Percentiles rank a stretch among this genome's conserved stretches.
These are phyloP conservation scores for Periconia macrospinosa DNA, from an alignment of 2,329 filamentous ascomycete species.

Conservation along the genomic window DNA sequence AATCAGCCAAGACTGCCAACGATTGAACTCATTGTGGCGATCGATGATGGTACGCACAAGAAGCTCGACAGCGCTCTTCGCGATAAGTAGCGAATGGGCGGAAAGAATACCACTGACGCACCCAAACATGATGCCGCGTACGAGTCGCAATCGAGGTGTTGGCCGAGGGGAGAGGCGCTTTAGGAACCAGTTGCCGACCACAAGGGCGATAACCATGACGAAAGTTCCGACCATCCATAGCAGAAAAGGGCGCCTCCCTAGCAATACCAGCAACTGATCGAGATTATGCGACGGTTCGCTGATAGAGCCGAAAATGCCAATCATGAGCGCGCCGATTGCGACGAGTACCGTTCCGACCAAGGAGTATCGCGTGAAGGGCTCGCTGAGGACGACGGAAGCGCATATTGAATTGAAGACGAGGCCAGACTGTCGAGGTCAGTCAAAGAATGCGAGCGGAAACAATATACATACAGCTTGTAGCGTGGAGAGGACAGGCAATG, in stretches of 20 bases:
- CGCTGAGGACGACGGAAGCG: constrained; percentile 86
- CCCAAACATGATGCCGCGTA: constrained; percentile 84
- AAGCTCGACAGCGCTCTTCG: constrained; percentile 94
- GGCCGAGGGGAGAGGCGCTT: constrained; percentile 43
- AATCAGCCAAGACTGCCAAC: constrained; percentile 94
- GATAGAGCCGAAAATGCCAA: constrained; percentile 91
- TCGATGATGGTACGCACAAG: constrained; percentile 85
- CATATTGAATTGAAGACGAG: constrained; percentile 99
- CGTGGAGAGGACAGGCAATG: constrained; percentile 90
- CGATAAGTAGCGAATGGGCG: constrained; percentile 87
- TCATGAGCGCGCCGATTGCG: constrained; percentile 83
- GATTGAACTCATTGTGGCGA: constrained; percentile 87
- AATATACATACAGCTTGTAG: constrained; percentile 68
- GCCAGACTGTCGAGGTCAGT: constrained; percentile 59
- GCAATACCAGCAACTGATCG: constrained; percentile 74
- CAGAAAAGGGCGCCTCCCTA: constrained; percentile 75
- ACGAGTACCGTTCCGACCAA: constrained; percentile 86
- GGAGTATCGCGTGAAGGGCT: constrained; percentile 95
- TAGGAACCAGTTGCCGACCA: constrained; percentile 50
- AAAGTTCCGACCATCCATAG: constrained; percentile 85
- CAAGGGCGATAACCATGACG: constrained; percentile 70
- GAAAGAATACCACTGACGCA: constrained; percentile 87
- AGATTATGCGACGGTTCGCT: constrained; percentile 89
- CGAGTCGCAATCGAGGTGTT: constrained; percentile 70
- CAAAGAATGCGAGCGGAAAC: constrained; percentile 19